Evolutionary conservation across 1,284 basidiomycete species (phyloP), one percentile per base, ranked within the genome.

Genomic region (Microbotryum violaceum): DNA sequence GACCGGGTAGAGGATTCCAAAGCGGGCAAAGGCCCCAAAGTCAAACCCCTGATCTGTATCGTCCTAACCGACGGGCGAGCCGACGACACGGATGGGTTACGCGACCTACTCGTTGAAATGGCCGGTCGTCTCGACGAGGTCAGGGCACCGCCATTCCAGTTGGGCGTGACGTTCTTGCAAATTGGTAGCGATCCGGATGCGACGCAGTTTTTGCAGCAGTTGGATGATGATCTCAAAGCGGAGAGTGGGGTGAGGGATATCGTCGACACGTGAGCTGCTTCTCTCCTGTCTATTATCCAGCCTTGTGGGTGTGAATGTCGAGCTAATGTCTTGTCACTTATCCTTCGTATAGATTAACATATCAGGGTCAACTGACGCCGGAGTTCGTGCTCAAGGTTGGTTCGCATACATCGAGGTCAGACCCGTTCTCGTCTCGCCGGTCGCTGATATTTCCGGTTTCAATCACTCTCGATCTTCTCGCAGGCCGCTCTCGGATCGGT

Each of bases 221-320:
- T 69, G 20, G 68, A 69, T 59, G 68, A 69, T 47, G 62, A 69
- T 47, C 53, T 69, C 16, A 69, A 66, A 51, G 56, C 58, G 5
- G 56, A 58, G n/a, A 23, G 58, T 18, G 66, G 66, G 7, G 63
- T 67, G 14, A 46, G 68, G 6, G 68, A 69, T 23, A 57, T 66
- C 31, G 62, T 64, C 27, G 59, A 61, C 18, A 52, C 51, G 62
- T 60, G 25, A 54, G 61, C 37, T 20, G 61, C 37, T 20, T 42
- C 14, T n/a, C 12, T 3, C 12, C 6, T 12, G 14, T 1, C 1
- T 5, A 14, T 2, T 7, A 21, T 0, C 31, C 37, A 37, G 6
- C 27, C 27, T 27, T 27, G 27, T 37, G 37, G 9, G 37, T 20
- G 7, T 37, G n/a, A 27, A 27, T 20, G 5, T 18, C 6, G 20